Conservation (phyloP, 2,329 filamentous ascomycete genomes). For the Phialophora verrucosa region DNA sequence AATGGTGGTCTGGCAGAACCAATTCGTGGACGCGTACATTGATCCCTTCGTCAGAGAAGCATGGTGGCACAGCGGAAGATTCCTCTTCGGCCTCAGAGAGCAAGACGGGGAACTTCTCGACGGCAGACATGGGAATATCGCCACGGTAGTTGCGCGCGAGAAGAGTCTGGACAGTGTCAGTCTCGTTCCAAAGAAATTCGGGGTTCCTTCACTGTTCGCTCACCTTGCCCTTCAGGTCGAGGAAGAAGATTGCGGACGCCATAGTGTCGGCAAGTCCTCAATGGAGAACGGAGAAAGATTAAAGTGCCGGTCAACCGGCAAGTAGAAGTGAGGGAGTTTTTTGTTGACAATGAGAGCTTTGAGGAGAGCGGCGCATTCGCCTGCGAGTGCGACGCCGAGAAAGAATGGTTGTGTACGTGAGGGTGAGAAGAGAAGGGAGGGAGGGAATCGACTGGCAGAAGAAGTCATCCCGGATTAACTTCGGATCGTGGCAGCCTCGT, state of each 20-base stretch:
- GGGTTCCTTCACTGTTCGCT: not conserved
- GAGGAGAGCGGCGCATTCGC: not conserved
- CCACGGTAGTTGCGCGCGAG: slow-evolving; percentile 97
- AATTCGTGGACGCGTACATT: slow-evolving; percentile 63
- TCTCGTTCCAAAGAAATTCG: not conserved
- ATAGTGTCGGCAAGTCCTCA: slow-evolving; percentile 58
- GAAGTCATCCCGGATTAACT: not conserved
- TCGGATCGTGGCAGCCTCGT: not conserved
- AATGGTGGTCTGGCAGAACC: not conserved
- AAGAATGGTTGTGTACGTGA: slow-evolving; percentile 4
- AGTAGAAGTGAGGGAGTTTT: not conserved
- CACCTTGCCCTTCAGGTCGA: slow-evolving; percentile 99
- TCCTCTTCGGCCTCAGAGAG: slow-evolving; percentile 99
- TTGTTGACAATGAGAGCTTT: not conserved
- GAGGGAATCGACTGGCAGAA: too few species aligned
- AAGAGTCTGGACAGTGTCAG: slow-evolving; percentile 71
- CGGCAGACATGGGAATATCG: slow-evolving; percentile 98
- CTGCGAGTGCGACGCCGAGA: not conserved
- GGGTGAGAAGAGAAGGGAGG: not conserved
- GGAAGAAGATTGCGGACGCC: slow-evolving; percentile 98
- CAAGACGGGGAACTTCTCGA: slow-evolving; percentile 95
- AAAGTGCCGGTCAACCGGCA: not conserved
- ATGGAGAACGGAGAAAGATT: not conserved
- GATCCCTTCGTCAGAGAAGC: slow-evolving; percentile 98
- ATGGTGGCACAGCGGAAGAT: slow-evolving; percentile 93